Conservation (phyloP, 331 rosid species). For the Spiraea crenata region DNA sequence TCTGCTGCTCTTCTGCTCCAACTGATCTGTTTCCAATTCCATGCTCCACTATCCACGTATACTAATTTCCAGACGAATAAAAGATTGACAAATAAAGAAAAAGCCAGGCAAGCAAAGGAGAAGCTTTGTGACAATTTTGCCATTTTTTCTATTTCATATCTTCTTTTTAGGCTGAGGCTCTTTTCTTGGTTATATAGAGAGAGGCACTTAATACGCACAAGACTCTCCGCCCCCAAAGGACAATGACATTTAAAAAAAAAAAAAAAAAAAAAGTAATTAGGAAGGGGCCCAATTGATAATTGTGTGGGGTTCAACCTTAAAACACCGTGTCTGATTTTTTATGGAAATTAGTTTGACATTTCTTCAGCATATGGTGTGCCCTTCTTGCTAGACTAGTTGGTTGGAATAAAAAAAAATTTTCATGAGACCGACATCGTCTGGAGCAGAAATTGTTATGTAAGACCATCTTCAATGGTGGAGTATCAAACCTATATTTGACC, state of each 20-base stretch:
- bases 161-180: background rate
- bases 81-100: conserved; percentile 14
- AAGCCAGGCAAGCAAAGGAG: background rate
- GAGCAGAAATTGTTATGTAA: conserved; percentile 39
- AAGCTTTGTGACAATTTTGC: background rate
- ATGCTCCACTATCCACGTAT: background rate
- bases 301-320: background rate
- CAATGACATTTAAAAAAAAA: too few relatives aligned
- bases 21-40: conserved; percentile 14
- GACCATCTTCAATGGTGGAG: conserved; percentile 50
- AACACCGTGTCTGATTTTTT: too few relatives aligned
- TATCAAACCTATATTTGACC: too few relatives aligned
- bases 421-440: background rate
- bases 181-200: too few relatives aligned
- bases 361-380: background rate
- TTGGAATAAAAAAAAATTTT: background rate
- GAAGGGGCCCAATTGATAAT: too few relatives aligned
- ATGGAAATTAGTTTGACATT: background rate
- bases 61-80: background rate
- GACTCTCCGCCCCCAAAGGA: background rate
- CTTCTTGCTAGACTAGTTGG: conserved; percentile 26
- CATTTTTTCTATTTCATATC: background rate
- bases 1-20: conserved; percentile 52
- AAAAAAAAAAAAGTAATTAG: too few relatives aligned
- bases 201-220: background rate